phyloP scores from a whole-genome alignment of 2,329 filamentous ascomycete species.

The Pseudogymnoascus pannorum region DNA sequence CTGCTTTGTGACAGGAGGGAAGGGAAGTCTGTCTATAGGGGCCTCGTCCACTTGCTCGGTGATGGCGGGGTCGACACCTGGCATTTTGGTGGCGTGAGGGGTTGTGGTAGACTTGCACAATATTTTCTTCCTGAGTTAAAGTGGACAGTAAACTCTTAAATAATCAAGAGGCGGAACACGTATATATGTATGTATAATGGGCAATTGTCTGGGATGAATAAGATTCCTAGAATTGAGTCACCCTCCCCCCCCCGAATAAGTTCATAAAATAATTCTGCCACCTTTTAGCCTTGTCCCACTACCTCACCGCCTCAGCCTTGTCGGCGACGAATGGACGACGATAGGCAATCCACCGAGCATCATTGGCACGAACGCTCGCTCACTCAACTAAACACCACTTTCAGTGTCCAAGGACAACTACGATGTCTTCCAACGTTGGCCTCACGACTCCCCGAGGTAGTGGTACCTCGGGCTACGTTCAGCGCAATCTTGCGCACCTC shows the following conservation, averaged over 20 bases:
- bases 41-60: slow-evolving; percentile 13
- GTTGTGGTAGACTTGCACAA: background rate
- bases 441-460: slow-evolving; percentile 89
- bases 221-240: slow-evolving; percentile 5
- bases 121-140: background rate
- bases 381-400: background rate
- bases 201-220: background rate
- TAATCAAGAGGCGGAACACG: background rate
- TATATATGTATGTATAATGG: background rate
- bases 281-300: slow-evolving; percentile 5
- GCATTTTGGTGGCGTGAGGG: slow-evolving; percentile 3
- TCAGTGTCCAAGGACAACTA: slow-evolving; percentile 10
- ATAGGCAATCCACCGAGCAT: background rate
- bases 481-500: slow-evolving; percentile 87
- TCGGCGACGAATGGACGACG: background rate
- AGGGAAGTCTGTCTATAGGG: slow-evolving; percentile 45
- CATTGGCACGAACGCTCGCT: background rate
- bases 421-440: slow-evolving; percentile 95
- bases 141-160: background rate
- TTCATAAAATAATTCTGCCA: slow-evolving; percentile 5
- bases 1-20: slow-evolving; percentile 74
- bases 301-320: slow-evolving; percentile 6
- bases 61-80: slow-evolving; percentile 2
- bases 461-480: slow-evolving; percentile 94
- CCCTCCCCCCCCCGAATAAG: background rate